Base-by-base conservation (phyloP, 768 basidiomycete genomes). In the Mycena sanguinolenta region DNA sequence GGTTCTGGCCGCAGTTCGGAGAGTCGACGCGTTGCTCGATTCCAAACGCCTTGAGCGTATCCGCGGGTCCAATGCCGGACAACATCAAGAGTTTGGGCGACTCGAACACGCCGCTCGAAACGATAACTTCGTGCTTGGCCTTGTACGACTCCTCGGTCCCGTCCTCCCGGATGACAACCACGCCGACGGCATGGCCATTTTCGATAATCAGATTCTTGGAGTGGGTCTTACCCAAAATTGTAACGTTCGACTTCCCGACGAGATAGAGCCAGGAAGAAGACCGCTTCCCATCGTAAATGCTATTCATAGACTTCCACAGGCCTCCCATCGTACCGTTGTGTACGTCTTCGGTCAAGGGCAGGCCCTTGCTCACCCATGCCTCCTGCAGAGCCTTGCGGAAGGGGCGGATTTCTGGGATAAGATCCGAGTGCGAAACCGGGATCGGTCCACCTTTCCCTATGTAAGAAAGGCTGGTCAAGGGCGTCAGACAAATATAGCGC, bases 71-170 rank as follows among this genome's bases (percentile, higher is more conserved):
- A 27, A 70, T 70, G 2, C 69, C 69, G 2, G 69, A 70, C 64
- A 70, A 32, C 14, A 65, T 57, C 27, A 70, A 38, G 16, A 70
- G 54, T 27, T 70, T 70, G n/a, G 69, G 64, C 53, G 69, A 50
- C 59, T 70, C 69, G 64, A 57, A 70, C 42, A 70, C 69, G 42
- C 69, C 69, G 46, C 64, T 65, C 1, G 64, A 65, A 2, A 70
- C 59, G 54, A 70, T 58, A 27, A 70, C 69, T 59, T 70, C 69
- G 25, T 39, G 28, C 64, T 65, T 65, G 21, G 69, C 69, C 46
- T 62, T 70, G 69, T 70, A 70, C 34, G 64, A 28, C 53, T 70
- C 69, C 59, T 65, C 69, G n/a, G 53, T 65, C 53, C 69, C 69
- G 53, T 70, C 69, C 46, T 70, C 69, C 59, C 69, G 69, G 59